Conservation (phyloP, 2,329 filamentous ascomycete species). For the Phialophora expanda region DNA sequence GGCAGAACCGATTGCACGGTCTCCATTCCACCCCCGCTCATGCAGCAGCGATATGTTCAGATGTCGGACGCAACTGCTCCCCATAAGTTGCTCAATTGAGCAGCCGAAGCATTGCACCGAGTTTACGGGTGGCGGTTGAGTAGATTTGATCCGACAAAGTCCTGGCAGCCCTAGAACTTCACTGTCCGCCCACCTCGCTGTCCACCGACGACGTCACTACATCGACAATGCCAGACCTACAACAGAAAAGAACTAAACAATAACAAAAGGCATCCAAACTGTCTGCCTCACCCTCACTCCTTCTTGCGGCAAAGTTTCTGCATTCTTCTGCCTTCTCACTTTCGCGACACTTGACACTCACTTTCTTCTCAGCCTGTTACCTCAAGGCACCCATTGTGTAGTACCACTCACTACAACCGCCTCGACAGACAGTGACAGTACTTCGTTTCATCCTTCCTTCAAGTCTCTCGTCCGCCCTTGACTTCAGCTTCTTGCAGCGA, state of each 20-base stretch:
- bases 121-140: no score
- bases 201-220: not conserved
- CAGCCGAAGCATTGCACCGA: not conserved
- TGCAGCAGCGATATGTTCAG: not conserved
- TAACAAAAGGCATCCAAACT: not conserved
- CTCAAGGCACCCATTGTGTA: not conserved
- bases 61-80: not conserved
- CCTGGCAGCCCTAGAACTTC: not conserved
- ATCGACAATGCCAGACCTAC: not conserved
- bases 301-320: not conserved
- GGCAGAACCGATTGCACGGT: not conserved
- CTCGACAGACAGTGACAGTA: not conserved
- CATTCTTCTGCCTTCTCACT: not conserved
- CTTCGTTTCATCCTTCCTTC: not conserved
- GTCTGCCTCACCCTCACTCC: not conserved
- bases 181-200: not conserved
- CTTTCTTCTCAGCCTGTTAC: not conserved
- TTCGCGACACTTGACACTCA: not conserved
- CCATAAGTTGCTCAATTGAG: not conserved
- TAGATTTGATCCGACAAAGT: not conserved
- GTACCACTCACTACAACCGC: not conserved
- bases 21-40: not conserved
- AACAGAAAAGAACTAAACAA: not conserved
- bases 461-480: not conserved
- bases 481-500: not conserved